Evolutionary conservation across 2,329 filamentous ascomycete species (phyloP).

Genomic region (Sphaceloma murrayae): DNA sequence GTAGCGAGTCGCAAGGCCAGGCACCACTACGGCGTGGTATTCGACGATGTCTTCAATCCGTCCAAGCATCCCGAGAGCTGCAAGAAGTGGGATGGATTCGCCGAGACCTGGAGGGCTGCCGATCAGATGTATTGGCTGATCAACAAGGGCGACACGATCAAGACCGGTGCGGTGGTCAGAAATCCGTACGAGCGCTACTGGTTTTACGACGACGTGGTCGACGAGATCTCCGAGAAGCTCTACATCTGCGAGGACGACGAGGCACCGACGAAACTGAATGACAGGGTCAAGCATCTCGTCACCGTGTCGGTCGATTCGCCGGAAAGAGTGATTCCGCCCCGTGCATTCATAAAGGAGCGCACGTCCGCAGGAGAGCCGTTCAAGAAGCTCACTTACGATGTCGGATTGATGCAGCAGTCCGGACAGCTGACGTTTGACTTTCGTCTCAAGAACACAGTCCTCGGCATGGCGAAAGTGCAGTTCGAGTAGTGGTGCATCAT

Average conservation of each 20-base stretch:
- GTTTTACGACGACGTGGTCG: background rate
- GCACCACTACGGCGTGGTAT: conserved; percentile 12
- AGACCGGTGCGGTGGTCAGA: conserved; percentile 21
- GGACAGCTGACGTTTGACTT: background rate
- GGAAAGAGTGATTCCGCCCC: background rate
- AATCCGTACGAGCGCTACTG: conserved; percentile 48
- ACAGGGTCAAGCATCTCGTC: background rate
- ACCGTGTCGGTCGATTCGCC: background rate
- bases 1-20: conserved; percentile 6
- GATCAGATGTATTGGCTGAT: conserved; percentile 84
- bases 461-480: conserved; percentile 41
- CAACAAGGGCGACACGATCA: conserved; percentile 15
- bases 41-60: conserved; percentile 52
- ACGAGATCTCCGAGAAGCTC: background rate
- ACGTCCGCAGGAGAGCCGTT: background rate
- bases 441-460: background rate
- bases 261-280: background rate
- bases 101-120: conserved; percentile 75
- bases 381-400: background rate
- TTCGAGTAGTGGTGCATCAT: conserved; percentile 70
- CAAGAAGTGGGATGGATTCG: conserved; percentile 68
- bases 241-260: background rate
- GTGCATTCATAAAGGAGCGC: background rate
- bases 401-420: background rate
- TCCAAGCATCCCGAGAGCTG: conserved; percentile 62